phyloP scores from a whole-genome alignment of 208 protist species.

The Leishmania turanica region DNA sequence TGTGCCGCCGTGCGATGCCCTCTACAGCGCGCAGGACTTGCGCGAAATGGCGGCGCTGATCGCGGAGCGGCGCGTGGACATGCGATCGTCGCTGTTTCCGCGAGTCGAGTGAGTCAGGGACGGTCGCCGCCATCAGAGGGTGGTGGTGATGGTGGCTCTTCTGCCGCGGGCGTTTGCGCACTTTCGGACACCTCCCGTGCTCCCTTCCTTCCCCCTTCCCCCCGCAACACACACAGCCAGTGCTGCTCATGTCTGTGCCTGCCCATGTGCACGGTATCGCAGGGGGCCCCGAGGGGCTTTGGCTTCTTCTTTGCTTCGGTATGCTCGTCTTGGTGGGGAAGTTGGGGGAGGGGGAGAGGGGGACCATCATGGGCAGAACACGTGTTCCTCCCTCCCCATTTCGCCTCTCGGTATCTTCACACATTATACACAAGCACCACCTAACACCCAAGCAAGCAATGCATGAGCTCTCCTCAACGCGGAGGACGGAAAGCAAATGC shows the following conservation, averaged over 20 bases:
- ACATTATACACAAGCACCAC: not conserved
- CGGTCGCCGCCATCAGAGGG: not conserved
- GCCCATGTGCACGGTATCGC: not conserved
- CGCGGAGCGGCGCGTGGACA: conserved; percentile 73
- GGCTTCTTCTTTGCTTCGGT: not conserved
- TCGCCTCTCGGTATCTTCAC: not conserved
- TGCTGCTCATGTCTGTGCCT: not conserved
- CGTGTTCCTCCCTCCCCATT: not conserved
- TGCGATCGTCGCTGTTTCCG: conserved; percentile 45
- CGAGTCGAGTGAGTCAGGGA: not conserved
- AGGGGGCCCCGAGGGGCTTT: not conserved
- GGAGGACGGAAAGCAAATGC: not conserved
- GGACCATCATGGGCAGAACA: not conserved
- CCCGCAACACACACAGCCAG: not conserved
- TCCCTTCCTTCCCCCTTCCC: not conserved
- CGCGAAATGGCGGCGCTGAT: conserved; percentile 71
- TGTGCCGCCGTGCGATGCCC: conserved; percentile 57
- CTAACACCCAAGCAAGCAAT: not conserved
- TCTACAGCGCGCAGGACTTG: conserved; percentile 69
- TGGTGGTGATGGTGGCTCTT: not conserved
- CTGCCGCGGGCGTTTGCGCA: not conserved
- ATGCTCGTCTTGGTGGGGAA: not conserved
- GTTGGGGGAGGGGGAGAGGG: not conserved
- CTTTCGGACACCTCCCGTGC: not conserved
- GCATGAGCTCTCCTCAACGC: not conserved